These are phyloP conservation scores for Metschnikowia dekortorum DNA, from an alignment of 805 yeast genomes.

Conservation along the genomic window DNA sequence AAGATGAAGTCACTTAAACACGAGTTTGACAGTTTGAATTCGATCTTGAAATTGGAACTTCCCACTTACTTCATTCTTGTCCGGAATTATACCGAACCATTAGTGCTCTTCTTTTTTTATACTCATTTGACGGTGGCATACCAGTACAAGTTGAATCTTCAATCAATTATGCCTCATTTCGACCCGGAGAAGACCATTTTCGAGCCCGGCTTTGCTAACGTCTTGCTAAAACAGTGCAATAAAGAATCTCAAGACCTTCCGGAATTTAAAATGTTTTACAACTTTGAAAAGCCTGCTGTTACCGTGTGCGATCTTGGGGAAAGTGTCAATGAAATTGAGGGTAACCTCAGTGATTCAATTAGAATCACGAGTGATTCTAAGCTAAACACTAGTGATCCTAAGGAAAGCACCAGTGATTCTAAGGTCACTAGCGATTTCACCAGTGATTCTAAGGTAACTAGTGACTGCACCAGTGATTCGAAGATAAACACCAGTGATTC, in stretches of 20 bases:
- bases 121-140: slow-evolving; percentile 33
- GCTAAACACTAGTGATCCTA: too few species aligned
- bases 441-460: background rate
- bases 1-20: slow-evolving; percentile 21
- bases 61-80: slow-evolving; percentile 40
- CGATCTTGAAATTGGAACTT: slow-evolving; percentile 41
- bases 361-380: too few species aligned
- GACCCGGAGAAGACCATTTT: slow-evolving; percentile 5
- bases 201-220: background rate
- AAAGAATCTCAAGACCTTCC: background rate
- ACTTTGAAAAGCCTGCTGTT: background rate
- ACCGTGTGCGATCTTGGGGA: background rate
- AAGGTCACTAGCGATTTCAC: background rate
- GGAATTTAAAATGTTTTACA: background rate
- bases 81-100: slow-evolving; percentile 24
- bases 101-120: slow-evolving; percentile 33
- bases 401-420: background rate
- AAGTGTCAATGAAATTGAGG: too few species aligned
- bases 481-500: background rate
- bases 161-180: slow-evolving; percentile 12
- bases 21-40: slow-evolving; percentile 34
- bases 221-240: background rate
- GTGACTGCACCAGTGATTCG: background rate
- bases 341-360: too few species aligned
- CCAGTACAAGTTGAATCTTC: slow-evolving; percentile 23